Evolutionary conservation across 371 early-diverging fungal species (phyloP).

Genomic region (Choanephora cucurbitarum): DNA sequence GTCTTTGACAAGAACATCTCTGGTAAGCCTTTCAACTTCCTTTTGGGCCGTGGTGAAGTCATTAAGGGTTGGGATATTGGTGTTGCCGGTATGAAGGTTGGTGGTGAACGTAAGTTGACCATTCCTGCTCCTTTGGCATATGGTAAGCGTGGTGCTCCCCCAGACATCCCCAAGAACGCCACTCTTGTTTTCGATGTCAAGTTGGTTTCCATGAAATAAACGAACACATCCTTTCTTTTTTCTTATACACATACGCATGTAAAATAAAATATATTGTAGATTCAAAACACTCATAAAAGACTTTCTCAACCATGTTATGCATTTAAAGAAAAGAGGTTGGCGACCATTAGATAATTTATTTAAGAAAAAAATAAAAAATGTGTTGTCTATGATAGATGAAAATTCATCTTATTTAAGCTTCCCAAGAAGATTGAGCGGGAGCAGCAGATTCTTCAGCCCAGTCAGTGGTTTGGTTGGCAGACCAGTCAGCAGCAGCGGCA

Average conservation of each 20-base stretch:
- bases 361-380: too few relatives aligned
- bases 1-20: conserved; percentile 91
- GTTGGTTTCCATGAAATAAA: conserved; percentile 32
- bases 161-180: conserved; percentile 87
- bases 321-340: too few relatives aligned
- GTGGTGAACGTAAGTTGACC: conserved; percentile 87
- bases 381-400: too few relatives aligned
- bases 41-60: conserved; percentile 88
- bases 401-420: conserved; percentile 29
- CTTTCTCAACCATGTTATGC: too few relatives aligned
- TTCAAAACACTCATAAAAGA: too few relatives aligned
- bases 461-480: conserved; percentile 28
- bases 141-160: conserved; percentile 84
- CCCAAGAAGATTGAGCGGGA: conserved; percentile 36
- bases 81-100: conserved; percentile 87
- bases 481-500: conserved; percentile 42
- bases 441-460: conserved; percentile 41
- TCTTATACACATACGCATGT: too few relatives aligned
- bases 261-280: too few relatives aligned
- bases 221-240: too few relatives aligned
- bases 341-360: too few relatives aligned
- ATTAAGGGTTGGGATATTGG: conserved; percentile 96
- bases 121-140: conserved; percentile 89
- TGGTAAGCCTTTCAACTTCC: conserved; percentile 90
- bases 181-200: conserved; percentile 84